These are phyloP conservation scores for Rhytidhysteron rufulum DNA, from an alignment of 2,329 filamentous ascomycete species.

Conservation along the genomic window DNA sequence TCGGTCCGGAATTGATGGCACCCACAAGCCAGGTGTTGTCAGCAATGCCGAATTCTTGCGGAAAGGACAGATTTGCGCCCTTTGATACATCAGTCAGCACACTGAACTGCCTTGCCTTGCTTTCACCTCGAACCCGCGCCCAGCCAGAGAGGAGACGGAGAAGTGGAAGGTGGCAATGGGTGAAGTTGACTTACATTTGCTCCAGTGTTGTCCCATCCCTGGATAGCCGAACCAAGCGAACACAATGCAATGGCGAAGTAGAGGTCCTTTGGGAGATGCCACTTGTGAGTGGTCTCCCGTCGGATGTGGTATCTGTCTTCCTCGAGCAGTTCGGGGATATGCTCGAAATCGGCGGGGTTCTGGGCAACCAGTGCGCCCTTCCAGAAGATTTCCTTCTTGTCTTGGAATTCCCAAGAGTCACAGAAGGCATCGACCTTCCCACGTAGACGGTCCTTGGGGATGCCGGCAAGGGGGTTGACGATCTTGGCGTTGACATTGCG, in stretches of 20 bases:
- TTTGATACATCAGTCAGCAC: too few species aligned
- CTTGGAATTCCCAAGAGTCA: constrained; percentile 51
- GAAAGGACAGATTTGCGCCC: constrained; percentile 58
- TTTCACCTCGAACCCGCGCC: not conserved
- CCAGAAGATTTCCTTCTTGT: constrained; percentile 54
- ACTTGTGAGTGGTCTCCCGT: constrained; percentile 61
- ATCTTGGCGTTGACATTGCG: constrained; percentile 43
- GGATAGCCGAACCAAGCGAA: constrained; percentile 63
- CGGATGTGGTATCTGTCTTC: constrained; percentile 56
- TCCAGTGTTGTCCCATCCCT: constrained; percentile 63
- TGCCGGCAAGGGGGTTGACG: constrained; percentile 52
- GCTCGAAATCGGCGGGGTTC: constrained; percentile 58
- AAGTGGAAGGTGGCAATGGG: not conserved
- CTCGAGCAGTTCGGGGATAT: constrained; percentile 56
- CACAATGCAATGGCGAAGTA: constrained; percentile 64
- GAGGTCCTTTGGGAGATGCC: constrained; percentile 54
- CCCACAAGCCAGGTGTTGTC: constrained; percentile 23
- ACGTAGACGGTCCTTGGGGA: constrained; percentile 50
- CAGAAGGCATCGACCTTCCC: constrained; percentile 58
- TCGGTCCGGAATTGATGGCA: constrained; percentile 16
- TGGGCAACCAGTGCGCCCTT: constrained; percentile 71
- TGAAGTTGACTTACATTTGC: too few species aligned
- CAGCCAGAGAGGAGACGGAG: not conserved
- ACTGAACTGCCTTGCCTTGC: constrained; percentile 4
- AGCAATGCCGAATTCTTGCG: constrained; percentile 47